Evolutionary conservation across 352 stramenopile species (phyloP).

Genomic region (Phytophthora idaei): DNA sequence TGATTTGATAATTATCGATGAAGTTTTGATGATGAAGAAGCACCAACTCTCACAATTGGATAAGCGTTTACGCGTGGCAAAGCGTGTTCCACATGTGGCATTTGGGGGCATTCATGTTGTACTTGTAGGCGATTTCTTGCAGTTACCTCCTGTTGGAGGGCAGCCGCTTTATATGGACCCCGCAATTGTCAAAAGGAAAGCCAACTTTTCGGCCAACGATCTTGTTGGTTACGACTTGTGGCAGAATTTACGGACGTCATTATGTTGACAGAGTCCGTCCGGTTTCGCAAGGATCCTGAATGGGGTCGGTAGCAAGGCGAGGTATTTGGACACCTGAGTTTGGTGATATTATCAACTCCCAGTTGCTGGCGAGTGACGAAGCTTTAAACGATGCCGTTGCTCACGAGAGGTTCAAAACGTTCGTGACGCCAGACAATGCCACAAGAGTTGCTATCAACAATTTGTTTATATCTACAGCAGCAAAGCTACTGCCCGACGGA

Average conservation of each 20-base stretch:
- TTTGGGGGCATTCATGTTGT: conserved; percentile 9
- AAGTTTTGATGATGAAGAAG: conserved; percentile 8
- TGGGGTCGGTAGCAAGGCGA: conserved; percentile 24
- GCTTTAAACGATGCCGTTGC: no score
- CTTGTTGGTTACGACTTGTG: conserved; percentile 5
- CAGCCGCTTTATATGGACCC: background rate
- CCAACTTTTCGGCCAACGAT: background rate
- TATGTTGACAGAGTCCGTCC: conserved; percentile 19
- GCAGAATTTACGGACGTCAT: background rate
- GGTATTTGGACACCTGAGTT: conserved; percentile 24
- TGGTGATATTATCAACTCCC: background rate
- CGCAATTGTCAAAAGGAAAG: no score
- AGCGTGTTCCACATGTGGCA: background rate
- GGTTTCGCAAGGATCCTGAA: conserved; percentile 27
- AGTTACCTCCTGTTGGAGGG: conserved; percentile 6
- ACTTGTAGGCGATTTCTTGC: conserved; percentile 7
- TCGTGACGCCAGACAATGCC: background rate
- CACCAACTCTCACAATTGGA: conserved; percentile 3
- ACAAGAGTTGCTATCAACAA: background rate
- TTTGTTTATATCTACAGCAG: background rate
- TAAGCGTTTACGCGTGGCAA: background rate
- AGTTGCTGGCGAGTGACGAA: background rate
- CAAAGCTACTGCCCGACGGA: background rate
- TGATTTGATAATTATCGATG: conserved; percentile 1
- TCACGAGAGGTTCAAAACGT: background rate